Base-by-base conservation (phyloP, 2,329 filamentous ascomycete species). In the Colletotrichum navitas region DNA sequence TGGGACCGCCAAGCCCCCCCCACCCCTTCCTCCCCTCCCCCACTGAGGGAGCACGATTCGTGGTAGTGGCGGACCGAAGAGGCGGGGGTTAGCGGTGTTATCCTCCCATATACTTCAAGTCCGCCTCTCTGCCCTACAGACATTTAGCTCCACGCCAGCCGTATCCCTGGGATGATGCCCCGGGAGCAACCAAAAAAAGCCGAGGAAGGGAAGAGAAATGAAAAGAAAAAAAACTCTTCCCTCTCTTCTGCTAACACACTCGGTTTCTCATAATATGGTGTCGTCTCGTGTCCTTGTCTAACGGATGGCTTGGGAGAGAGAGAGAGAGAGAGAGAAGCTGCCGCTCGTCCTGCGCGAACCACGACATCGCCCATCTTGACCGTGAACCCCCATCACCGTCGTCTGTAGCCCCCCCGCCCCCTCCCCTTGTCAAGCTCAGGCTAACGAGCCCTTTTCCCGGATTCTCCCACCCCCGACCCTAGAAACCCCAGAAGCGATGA, bases 211-310 rank as follows among this genome's bases (percentile, higher is more conserved):
- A 24, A 18, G 6, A 18, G 6, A 39, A 14, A 39, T 3, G 12
- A 39, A 12, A 26, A 62, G 29, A n/a, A 51, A 21, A 16, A 41
- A 5, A 26, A 14, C 16, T 52, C 24, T 29, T 45, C 52, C 52
- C 32, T 52, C 5, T 18, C 3, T 39, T 39, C 32, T 45, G n/a
- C n/a, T 21, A n/a, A n/a, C 16, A 8, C 21, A 5, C 45, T n/a
- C 36, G 3, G 10, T 12, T 18, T 5, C 32, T 39, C n/a, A 54
- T 45, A 39, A 36, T 29, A 12, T 41, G 51, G 45, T 24, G 39
- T 68, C 59, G 51, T 63, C 65, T 63, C 65, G 49, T 10, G 16
- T 41, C 41, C 59, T 5, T 47, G 24, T 47, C 49, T n/a, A 21
- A 36, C 47, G 21, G 29, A 29, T 36, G 59, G 49, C 12, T 36